Evolutionary conservation across 176 grass and related monocot species (phyloP).

Genomic region (Cenchrus americanus): DNA sequence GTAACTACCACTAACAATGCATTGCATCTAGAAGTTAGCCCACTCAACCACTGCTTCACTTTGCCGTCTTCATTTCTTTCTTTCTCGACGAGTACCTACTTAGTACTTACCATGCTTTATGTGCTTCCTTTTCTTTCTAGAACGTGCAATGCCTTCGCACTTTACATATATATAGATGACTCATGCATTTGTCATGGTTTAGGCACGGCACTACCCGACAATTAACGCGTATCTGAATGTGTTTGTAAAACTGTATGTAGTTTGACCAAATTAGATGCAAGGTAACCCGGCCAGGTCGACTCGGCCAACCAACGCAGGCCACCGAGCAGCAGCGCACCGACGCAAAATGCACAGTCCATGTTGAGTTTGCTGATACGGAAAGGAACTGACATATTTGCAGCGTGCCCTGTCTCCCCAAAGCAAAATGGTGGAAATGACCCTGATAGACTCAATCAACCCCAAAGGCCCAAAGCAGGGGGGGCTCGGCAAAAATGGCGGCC

Average conservation of each 20-base stretch:
- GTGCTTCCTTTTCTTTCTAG: not conserved
- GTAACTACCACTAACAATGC: not conserved
- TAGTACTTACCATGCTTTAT: not conserved
- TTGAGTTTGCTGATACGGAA: not conserved
- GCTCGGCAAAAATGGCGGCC: not conserved
- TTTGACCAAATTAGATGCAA: not conserved
- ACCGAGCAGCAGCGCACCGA: not conserved
- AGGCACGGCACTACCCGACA: not conserved
- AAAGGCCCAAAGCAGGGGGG: conserved; percentile 10
- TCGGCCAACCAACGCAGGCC: not conserved
- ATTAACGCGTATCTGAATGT: not conserved
- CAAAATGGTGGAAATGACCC: not conserved
- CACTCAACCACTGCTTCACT: not conserved
- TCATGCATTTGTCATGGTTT: not conserved
- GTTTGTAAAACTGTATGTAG: not conserved
- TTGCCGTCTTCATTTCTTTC: not conserved
- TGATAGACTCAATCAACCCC: not conserved
- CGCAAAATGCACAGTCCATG: not conserved
- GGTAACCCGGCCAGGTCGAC: no score
- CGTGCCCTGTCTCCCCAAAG: conserved; percentile 22
- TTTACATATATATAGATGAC: not conserved
- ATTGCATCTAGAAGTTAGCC: not conserved
- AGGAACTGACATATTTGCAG: not conserved
- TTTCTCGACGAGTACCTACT: not conserved
- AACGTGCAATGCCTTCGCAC: not conserved